Evolutionary conservation across 495 filamentous ascomycete species (phyloP).

Genomic region (Penicillium steckii): DNA sequence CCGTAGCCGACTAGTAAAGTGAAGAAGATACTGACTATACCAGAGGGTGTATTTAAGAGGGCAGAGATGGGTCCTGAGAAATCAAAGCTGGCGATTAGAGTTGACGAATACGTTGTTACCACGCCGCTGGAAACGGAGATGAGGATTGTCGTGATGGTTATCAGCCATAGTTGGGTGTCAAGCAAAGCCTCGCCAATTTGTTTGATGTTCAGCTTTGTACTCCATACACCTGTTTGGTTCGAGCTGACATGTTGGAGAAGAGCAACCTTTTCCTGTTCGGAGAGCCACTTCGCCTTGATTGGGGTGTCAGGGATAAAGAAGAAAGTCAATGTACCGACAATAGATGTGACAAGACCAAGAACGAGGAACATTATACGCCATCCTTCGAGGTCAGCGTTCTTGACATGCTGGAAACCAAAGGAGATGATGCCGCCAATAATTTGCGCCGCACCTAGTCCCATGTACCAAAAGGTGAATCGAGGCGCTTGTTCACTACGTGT

Average conservation of each 20-base stretch:
- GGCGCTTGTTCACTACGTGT: constrained; percentile 61
- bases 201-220: constrained; percentile 36
- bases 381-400: constrained; percentile 38
- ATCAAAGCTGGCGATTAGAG: constrained; percentile 55
- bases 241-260: constrained; percentile 41
- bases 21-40: constrained; percentile 56
- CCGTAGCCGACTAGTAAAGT: constrained; percentile 53
- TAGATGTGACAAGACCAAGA: constrained; percentile 57
- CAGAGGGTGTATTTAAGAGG: constrained; percentile 64
- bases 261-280: constrained; percentile 49
- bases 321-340: constrained; percentile 50
- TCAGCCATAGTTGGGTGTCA: constrained; percentile 38
- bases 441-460: constrained; percentile 59
- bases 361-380: constrained; percentile 68
- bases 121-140: constrained; percentile 59
- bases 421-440: constrained; percentile 62
- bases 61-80: constrained; percentile 52
- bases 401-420: constrained; percentile 47
- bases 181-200: constrained; percentile 32
- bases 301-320: constrained; percentile 59
- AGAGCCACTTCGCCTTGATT: constrained; percentile 56
- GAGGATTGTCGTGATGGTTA: constrained; percentile 35
- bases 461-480: constrained; percentile 64
- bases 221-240: constrained; percentile 59
- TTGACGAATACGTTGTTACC: constrained; percentile 60